These are phyloP conservation scores for Nitzschia sp. DNA, from an alignment of 108 stramenopile species.

Conservation along the genomic window DNA sequence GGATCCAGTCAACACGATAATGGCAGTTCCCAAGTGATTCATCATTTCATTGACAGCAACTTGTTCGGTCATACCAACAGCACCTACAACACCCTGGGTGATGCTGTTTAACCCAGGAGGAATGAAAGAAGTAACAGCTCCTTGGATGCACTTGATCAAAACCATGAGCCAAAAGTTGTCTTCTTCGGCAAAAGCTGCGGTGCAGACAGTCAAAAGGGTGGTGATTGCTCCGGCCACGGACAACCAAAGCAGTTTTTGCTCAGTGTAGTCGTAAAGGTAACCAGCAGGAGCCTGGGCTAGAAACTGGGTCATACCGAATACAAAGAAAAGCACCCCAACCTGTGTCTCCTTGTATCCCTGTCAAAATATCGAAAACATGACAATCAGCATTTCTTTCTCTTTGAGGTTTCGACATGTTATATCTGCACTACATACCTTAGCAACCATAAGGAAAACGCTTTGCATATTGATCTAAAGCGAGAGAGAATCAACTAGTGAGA, in stretches of 20 bases:
- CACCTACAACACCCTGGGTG: conserved; percentile 86
- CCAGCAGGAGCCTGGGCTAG: conserved; percentile 87
- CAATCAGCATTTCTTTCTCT: neutral
- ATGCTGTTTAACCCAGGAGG: conserved; percentile 86
- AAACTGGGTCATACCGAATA: conserved; percentile 88
- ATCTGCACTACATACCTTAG: conserved; percentile 38
- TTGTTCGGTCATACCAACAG: conserved; percentile 81
- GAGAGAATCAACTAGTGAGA: neutral
- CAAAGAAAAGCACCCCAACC: conserved; percentile 85
- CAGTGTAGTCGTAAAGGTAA: conserved; percentile 84
- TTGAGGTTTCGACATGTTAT: neutral
- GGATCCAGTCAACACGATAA: conserved; percentile 66
- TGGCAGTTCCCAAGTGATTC: conserved; percentile 88
- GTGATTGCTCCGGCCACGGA: conserved; percentile 65
- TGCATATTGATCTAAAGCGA: conserved; percentile 81
- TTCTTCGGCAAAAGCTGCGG: conserved; percentile 72
- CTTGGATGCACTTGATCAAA: conserved; percentile 76
- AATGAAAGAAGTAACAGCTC: conserved; percentile 82
- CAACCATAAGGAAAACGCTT: conserved; percentile 80
- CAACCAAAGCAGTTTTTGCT: conserved; percentile 67
- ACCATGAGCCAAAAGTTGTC: conserved; percentile 78
- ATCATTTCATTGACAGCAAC: conserved; percentile 87
- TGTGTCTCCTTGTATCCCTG: conserved; percentile 75
- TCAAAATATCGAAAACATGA: neutral
- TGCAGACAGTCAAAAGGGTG: conserved; percentile 63